Conservation (phyloP, 345 rosid species). For the Odontarrhena argentea region DNA sequence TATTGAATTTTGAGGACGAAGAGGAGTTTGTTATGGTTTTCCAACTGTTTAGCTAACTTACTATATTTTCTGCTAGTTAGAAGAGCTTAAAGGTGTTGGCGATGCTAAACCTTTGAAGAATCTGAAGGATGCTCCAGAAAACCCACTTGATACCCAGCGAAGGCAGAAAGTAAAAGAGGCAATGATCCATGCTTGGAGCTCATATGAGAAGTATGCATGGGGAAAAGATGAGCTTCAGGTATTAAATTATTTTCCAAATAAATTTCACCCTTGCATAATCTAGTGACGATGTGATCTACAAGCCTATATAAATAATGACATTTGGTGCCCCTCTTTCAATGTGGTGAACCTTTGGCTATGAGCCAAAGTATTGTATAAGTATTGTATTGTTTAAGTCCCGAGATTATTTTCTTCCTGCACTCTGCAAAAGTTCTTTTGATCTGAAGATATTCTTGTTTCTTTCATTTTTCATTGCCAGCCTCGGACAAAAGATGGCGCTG, state of each 20-base stretch:
- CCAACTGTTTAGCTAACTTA: slow-evolving; percentile 20
- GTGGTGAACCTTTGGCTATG: slow-evolving; percentile 23
- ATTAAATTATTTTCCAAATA: background rate
- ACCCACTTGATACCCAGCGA: slow-evolving; percentile 65
- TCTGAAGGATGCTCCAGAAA: slow-evolving; percentile 46
- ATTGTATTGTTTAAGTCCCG: background rate
- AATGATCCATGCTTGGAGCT: slow-evolving; percentile 95
- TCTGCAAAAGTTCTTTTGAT: slow-evolving; percentile 12
- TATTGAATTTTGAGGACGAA: background rate
- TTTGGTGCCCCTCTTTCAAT: background rate
- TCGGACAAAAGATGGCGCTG: slow-evolving; percentile 75
- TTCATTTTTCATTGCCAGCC: slow-evolving; percentile 52
- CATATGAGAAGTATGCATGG: slow-evolving; percentile 98
- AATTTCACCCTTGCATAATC: background rate
- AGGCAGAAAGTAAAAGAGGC: slow-evolving; percentile 94
- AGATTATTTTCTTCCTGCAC: background rate
- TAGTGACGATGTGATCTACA: slow-evolving; percentile 1
- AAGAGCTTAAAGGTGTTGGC: slow-evolving; percentile 47
- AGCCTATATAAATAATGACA: background rate
- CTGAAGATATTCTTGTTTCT: slow-evolving; percentile 23
- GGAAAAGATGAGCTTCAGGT: slow-evolving; percentile 98
- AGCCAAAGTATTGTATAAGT: background rate
- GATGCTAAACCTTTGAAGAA: slow-evolving; percentile 35
- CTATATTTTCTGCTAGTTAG: slow-evolving; percentile 49
- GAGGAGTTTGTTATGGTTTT: background rate